phyloP scores from a whole-genome alignment of 2,329 filamentous ascomycete species.

The Aspergillus aculeatinus region DNA sequence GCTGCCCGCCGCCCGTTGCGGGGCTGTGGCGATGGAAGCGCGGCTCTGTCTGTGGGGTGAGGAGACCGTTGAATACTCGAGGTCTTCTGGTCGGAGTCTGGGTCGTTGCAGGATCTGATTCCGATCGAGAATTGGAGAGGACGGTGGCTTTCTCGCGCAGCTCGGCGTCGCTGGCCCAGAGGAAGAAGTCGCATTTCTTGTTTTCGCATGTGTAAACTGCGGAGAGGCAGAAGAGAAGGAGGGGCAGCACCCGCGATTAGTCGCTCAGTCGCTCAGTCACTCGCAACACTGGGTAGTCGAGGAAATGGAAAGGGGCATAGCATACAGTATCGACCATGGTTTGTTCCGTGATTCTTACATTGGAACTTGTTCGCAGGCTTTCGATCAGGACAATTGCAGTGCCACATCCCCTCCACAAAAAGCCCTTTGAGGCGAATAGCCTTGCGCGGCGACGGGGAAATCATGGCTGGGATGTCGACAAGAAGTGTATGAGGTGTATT shows the following conservation, averaged over 20 bases:
- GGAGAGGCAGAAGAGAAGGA: background rate
- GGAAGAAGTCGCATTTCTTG: constrained; percentile 58
- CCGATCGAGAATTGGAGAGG: constrained; percentile 51
- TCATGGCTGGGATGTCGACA: background rate
- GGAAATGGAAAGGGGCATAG: too few relatives aligned
- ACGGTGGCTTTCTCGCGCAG: constrained; percentile 52
- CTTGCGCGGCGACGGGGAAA: constrained; percentile 20
- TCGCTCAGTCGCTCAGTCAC: too few relatives aligned
- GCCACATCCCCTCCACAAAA: constrained; percentile 49
- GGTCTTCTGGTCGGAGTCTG: constrained; percentile 26
- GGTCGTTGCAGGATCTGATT: constrained; percentile 31
- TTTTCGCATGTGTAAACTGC: constrained; percentile 59
- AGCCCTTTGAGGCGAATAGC: constrained; percentile 35
- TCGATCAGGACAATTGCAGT: constrained; percentile 57
- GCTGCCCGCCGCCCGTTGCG: background rate
- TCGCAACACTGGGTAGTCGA: too few relatives aligned
- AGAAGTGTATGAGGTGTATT: too few relatives aligned
- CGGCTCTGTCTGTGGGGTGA: constrained; percentile 37
- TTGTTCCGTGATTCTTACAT: constrained; percentile 57
- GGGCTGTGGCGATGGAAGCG: background rate
- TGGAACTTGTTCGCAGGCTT: constrained; percentile 56
- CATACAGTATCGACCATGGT: constrained; percentile 56
- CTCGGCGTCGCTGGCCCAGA: constrained; percentile 61
- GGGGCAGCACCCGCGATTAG: background rate
- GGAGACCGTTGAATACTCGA: constrained; percentile 22